Conservation (phyloP, 805 yeast genomes). For the Clavispora vitiphila region DNA sequence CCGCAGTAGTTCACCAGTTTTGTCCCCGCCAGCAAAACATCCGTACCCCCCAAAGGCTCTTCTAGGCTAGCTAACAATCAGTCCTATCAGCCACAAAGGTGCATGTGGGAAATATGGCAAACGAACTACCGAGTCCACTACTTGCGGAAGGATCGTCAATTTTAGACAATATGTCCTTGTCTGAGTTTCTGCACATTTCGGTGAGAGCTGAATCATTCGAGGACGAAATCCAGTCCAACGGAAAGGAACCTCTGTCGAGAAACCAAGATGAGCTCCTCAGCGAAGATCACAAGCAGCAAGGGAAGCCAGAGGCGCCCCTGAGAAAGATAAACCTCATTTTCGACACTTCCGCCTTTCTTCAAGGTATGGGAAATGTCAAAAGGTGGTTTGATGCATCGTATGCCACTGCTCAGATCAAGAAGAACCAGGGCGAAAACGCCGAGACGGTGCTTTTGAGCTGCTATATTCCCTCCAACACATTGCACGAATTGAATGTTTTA, state of each 20-base stretch:
- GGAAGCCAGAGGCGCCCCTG: not conserved
- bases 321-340: slow-evolving; percentile 42
- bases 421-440: slow-evolving; percentile 9
- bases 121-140: not conserved
- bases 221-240: not conserved
- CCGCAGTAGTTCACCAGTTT: too few relatives aligned
- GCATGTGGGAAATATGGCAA: not conserved
- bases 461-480: slow-evolving; percentile 47
- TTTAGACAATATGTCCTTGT: not conserved
- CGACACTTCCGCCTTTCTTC: slow-evolving; percentile 64
- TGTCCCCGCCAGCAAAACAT: not conserved
- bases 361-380: slow-evolving; percentile 64
- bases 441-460: slow-evolving; percentile 28
- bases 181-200: not conserved
- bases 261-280: not conserved
- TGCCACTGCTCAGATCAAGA: slow-evolving; percentile 18
- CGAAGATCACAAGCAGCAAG: not conserved
- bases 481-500: slow-evolving; percentile 20
- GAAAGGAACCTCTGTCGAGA: not conserved
- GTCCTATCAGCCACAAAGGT: not conserved
- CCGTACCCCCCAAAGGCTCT: not conserved
- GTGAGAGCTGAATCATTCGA: not conserved
- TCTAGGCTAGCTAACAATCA: not conserved
- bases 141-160: not conserved
- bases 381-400: slow-evolving; percentile 50